Conservation (phyloP, 768 basidiomycete genomes). For the Hericium rajendrae region DNA sequence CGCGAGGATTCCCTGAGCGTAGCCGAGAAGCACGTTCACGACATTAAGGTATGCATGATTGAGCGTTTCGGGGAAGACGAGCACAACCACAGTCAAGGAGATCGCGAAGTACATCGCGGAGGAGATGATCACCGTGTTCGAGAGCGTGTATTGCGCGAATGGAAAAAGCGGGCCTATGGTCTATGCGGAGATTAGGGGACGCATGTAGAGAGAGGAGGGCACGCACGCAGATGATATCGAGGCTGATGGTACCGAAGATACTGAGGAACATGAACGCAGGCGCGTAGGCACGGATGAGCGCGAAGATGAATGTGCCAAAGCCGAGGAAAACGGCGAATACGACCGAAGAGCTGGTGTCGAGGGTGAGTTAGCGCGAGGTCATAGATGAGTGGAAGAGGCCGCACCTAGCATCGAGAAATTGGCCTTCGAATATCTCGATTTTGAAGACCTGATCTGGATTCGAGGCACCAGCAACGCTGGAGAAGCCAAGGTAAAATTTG, state of each 20-base stretch:
- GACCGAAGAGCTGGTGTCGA: conserved; percentile 26
- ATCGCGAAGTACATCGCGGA: conserved; percentile 39
- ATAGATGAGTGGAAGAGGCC: background rate
- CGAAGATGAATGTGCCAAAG: conserved; percentile 34
- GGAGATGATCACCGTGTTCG: conserved; percentile 34
- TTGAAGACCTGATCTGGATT: conserved; percentile 30
- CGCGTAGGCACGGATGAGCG: conserved; percentile 34
- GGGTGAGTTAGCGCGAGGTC: background rate
- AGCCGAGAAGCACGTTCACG: conserved; percentile 21
- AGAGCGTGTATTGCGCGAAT: conserved; percentile 32
- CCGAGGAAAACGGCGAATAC: conserved; percentile 42
- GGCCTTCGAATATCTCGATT: conserved; percentile 36
- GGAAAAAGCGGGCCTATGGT: conserved; percentile 43
- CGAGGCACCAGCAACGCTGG: conserved; percentile 24
- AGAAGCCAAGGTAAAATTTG: no score
- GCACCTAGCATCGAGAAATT: conserved; percentile 37
- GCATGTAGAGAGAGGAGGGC: background rate
- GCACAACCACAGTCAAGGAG: conserved; percentile 30
- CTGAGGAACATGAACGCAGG: conserved; percentile 36
- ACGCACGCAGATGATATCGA: conserved; percentile 33
- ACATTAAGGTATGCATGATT: conserved; percentile 30
- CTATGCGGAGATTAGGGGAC: conserved; percentile 14
- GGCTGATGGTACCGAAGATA: conserved; percentile 38
- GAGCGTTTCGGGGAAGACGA: conserved; percentile 46
- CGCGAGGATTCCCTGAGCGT: conserved; percentile 21